Conservation (phyloP, 345 rosid species). For the Excoecaria agallocha region DNA sequence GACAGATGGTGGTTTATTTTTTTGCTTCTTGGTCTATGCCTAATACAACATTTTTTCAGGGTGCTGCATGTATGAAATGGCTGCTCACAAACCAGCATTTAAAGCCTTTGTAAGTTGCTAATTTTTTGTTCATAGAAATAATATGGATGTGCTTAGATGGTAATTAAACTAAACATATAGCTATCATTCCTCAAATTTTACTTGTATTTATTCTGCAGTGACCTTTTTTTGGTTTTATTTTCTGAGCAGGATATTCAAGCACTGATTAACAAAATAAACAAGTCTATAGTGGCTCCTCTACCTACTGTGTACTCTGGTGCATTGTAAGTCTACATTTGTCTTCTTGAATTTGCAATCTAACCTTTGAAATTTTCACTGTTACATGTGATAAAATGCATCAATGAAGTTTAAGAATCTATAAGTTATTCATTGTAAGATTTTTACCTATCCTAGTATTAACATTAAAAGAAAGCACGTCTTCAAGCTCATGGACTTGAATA, state of each 20-base stretch:
- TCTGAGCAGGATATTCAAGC: constrained; percentile 90
- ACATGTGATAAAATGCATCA: neutral
- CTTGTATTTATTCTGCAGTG: neutral
- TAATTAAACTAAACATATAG: neutral
- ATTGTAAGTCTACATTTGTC: constrained; percentile 53
- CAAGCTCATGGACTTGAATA: neutral
- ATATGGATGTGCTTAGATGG: neutral
- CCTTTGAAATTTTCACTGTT: neutral
- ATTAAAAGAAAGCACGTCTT: neutral
- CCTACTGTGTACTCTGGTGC: constrained; percentile 82
- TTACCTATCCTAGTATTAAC: neutral
- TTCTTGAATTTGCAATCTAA: neutral
- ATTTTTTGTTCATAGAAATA: constrained; percentile 3
- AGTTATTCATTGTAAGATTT: neutral
- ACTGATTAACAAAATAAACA: constrained; percentile 91
- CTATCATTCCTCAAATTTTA: neutral
- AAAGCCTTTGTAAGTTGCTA: constrained; percentile 79
- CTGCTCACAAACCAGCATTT: constrained; percentile 88
- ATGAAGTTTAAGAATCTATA: neutral
- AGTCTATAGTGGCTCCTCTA: constrained; percentile 93
- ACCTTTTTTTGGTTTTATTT: neutral
- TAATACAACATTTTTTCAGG: constrained; percentile 48
- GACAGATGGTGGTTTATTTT: neutral
- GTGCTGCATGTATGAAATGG: constrained; percentile 97
- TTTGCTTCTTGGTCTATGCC: constrained; percentile 1